Evolutionary conservation across 768 basidiomycete species (phyloP).

Genomic region (Gyrodon lividus): DNA sequence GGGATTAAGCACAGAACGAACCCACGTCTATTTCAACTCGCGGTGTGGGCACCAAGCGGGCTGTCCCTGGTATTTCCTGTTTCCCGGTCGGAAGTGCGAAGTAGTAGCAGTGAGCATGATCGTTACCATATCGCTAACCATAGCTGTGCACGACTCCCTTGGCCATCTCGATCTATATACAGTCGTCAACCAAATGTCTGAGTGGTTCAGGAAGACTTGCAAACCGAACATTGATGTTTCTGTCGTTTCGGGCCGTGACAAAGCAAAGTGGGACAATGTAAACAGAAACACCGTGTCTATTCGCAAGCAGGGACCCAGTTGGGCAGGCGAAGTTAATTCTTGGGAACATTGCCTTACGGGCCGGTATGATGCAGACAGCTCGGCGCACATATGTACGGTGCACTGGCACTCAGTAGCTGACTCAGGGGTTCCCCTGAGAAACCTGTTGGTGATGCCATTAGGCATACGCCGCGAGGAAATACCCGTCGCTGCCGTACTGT

Average conservation of each 20-base stretch:
- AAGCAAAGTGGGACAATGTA: conserved; percentile 1
- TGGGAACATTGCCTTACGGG: too few relatives aligned
- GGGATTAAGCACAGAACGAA: not conserved
- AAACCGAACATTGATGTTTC: conserved; percentile 26
- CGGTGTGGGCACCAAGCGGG: not conserved
- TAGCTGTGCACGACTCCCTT: too few relatives aligned
- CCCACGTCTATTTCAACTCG: not conserved
- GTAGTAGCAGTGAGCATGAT: not conserved
- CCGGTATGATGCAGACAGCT: too few relatives aligned
- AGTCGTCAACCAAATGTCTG: not conserved
- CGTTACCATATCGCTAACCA: too few relatives aligned
- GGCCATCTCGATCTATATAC: too few relatives aligned
- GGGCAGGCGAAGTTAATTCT: too few relatives aligned
- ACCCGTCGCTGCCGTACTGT: conserved; percentile 51
- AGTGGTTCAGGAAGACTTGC: conserved; percentile 10
- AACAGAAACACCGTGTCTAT: too few relatives aligned
- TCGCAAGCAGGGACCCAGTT: too few relatives aligned
- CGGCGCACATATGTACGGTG: too few relatives aligned
- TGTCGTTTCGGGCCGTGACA: conserved; percentile 15
- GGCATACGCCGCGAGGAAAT: conserved; percentile 49
- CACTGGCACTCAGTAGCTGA: too few relatives aligned
- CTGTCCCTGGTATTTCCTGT: not conserved
- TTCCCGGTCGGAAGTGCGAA: not conserved
- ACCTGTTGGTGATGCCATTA: conserved; percentile 43
- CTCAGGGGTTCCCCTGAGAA: conserved; percentile 36